Evolutionary conservation across 352 stramenopile species (phyloP).

Genomic region (Stephanocyclus meneghinianus): DNA sequence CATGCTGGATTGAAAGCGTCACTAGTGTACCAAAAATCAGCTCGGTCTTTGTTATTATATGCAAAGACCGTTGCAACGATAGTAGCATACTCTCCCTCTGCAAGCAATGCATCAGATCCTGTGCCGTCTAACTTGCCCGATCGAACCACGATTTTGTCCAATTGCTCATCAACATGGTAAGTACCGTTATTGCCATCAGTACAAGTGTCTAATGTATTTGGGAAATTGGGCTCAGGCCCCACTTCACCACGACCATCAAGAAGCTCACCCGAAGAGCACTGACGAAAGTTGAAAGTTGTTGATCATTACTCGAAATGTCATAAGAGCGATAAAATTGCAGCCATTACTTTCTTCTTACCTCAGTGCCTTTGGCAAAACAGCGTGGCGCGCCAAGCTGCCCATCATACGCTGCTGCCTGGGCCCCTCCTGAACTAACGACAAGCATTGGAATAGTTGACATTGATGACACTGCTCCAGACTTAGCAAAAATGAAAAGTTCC

Average conservation of each 20-base stretch:
- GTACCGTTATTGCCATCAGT: background rate
- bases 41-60: conserved; percentile 7
- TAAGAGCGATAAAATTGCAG: background rate
- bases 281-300: background rate
- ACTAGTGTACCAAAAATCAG: conserved; percentile 25
- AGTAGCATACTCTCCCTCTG: background rate
- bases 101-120: background rate
- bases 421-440: background rate
- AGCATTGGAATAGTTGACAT: background rate
- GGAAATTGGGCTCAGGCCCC: background rate
- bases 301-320: background rate
- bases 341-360: background rate
- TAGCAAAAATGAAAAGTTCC: background rate
- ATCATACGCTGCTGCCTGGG: background rate
- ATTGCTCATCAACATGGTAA: conserved; percentile 8
- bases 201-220: background rate
- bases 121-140: conserved; percentile 1
- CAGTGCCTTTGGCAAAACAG: conserved; percentile 2
- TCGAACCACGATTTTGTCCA: background rate
- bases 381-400: conserved; percentile 4
- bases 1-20: conserved; percentile 18
- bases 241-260: conserved; percentile 12
- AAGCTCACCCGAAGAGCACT: background rate
- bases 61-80: conserved; percentile 23
- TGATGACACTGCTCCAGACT: background rate